Conservation (phyloP, 305 asterid genomes). For the Fraxinus floribunda region DNA sequence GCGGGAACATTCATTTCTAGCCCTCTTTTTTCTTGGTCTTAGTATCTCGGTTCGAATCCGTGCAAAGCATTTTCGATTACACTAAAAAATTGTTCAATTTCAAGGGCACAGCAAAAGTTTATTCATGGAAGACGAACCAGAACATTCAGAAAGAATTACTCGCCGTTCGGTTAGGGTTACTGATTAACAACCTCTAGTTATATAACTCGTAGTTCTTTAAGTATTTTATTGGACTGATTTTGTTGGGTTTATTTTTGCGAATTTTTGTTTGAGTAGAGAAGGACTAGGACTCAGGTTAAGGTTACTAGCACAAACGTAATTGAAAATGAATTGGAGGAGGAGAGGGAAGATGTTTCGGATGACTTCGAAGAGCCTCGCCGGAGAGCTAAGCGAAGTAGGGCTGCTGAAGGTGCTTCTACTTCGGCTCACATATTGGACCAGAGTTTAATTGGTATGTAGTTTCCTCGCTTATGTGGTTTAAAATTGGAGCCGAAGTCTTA, state of each 20-base stretch:
- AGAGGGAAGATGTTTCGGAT: constrained; percentile 74
- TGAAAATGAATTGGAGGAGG: constrained; percentile 57
- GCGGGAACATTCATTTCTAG: constrained; percentile 37
- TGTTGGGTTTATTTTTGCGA: constrained; percentile 5
- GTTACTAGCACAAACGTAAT: constrained; percentile 39
- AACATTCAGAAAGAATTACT: constrained; percentile 46
- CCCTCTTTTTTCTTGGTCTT: not conserved
- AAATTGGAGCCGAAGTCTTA: not conserved
- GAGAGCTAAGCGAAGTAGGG: constrained; percentile 56
- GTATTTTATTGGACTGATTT: constrained; percentile 22
- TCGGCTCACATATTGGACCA: constrained; percentile 41
- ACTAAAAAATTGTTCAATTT: not conserved
- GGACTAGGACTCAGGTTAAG: constrained; percentile 67
- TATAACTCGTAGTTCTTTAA: not conserved
- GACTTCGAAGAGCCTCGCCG: constrained; percentile 69
- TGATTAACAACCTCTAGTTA: not conserved
- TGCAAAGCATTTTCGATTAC: not conserved
- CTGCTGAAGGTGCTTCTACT: constrained; percentile 58
- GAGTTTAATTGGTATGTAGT: constrained; percentile 62
- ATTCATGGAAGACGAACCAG: constrained; percentile 70
- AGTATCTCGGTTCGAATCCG: not conserved
- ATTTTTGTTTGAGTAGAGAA: constrained; percentile 53
- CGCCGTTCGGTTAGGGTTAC: constrained; percentile 73
- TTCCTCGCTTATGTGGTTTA: not conserved
- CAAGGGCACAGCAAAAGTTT: not conserved